These are phyloP conservation scores for Microascus cirrosus DNA, from an alignment of 2,329 filamentous ascomycete species.

Conservation along the genomic window DNA sequence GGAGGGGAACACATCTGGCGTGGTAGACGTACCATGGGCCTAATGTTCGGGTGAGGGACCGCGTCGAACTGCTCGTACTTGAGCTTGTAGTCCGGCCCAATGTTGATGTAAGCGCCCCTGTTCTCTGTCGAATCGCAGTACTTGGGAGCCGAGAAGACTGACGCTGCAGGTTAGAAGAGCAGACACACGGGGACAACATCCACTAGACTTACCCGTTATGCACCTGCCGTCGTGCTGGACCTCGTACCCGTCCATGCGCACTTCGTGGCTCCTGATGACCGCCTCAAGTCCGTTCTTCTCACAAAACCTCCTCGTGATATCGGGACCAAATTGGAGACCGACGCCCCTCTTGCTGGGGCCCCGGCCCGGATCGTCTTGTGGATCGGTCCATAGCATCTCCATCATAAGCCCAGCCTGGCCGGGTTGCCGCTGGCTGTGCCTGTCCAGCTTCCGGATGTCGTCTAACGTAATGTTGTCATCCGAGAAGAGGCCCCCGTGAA, in stretches of 20 bases:
- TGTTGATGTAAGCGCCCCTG: constrained; percentile 96
- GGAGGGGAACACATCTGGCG: background rate
- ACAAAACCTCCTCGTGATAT: constrained; percentile 93
- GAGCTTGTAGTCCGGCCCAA: constrained; percentile 84
- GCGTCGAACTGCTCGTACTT: constrained; percentile 90
- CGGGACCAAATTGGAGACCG: constrained; percentile 91
- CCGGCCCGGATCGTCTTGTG: constrained; percentile 73
- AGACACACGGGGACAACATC: background rate
- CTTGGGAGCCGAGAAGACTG: constrained; percentile 91
- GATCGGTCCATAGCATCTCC: constrained; percentile 99
- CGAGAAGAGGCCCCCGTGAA: constrained; percentile 92
- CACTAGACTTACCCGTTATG: constrained; percentile 61
- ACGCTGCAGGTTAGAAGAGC: background rate
- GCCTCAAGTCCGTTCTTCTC: constrained; percentile 91
- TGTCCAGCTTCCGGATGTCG: constrained; percentile 85
- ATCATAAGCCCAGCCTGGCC: constrained; percentile 96
- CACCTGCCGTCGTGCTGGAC: constrained; percentile 92
- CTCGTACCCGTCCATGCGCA: constrained; percentile 98
- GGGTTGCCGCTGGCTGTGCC: constrained; percentile 83
- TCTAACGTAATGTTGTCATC: constrained; percentile 87
- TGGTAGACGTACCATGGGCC: constrained; percentile 60
- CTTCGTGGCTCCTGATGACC: constrained; percentile 94
- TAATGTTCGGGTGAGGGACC: constrained; percentile 90
- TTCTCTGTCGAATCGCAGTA: constrained; percentile 99
- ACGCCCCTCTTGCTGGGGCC: constrained; percentile 95